These are phyloP conservation scores for Umbelopsis vinacea DNA, from an alignment of 192 early-diverging fungal species.

Conservation along the genomic window DNA sequence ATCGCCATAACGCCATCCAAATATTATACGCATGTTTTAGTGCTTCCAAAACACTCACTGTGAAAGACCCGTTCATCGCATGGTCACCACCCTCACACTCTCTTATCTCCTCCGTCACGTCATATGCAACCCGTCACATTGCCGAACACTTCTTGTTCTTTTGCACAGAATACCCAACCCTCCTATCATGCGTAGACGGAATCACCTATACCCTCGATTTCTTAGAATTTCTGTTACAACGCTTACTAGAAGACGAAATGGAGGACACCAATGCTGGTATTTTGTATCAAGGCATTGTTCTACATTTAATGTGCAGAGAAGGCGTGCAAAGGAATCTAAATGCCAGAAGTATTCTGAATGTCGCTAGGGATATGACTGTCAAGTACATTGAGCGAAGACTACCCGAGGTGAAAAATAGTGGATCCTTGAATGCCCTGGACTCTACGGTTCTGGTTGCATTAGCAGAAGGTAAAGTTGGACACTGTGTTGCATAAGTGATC, in stretches of 20 bases:
- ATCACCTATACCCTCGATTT: slow-evolving; percentile 39
- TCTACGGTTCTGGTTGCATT: slow-evolving; percentile 21
- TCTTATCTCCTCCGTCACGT: slow-evolving; percentile 22
- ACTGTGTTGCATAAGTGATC: not conserved
- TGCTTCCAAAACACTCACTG: slow-evolving; percentile 22
- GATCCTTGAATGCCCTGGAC: slow-evolving; percentile 16
- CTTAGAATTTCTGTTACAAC: slow-evolving; percentile 31
- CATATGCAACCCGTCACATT: slow-evolving; percentile 20
- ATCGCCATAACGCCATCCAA: slow-evolving; percentile 32
- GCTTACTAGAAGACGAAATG: slow-evolving; percentile 31
- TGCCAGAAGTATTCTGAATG: slow-evolving; percentile 21
- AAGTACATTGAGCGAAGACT: slow-evolving; percentile 25
- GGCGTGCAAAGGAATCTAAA: slow-evolving; percentile 21
- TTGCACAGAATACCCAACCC: slow-evolving; percentile 37
- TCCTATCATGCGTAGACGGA: slow-evolving; percentile 40
- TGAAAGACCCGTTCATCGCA: not conserved
- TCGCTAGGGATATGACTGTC: slow-evolving; percentile 21
- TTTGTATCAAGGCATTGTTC: slow-evolving; percentile 36
- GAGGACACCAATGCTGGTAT: slow-evolving; percentile 24
- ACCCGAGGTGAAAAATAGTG: slow-evolving; percentile 1
- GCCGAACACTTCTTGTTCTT: slow-evolving; percentile 36
- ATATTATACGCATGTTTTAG: slow-evolving; percentile 36
- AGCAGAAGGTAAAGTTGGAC: slow-evolving; percentile 24
- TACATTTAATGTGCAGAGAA: slow-evolving; percentile 29
- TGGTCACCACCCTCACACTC: slow-evolving; percentile 21